These are phyloP conservation scores for Medicago arabica DNA, from an alignment of 306 rosid species.

Conservation along the genomic window DNA sequence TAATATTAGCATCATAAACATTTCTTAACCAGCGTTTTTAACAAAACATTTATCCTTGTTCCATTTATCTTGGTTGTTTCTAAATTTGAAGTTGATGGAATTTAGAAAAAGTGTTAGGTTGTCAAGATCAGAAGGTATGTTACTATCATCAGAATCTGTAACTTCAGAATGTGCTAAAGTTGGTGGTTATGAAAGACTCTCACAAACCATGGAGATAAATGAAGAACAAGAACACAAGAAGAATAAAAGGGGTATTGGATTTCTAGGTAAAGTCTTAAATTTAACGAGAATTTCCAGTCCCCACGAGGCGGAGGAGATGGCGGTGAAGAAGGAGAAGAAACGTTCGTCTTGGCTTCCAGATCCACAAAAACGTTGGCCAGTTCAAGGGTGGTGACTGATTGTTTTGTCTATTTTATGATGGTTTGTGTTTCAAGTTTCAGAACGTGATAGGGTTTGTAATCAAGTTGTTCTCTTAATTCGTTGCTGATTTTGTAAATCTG, in stretches of 20 bases:
- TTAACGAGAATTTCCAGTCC: conserved; percentile 35
- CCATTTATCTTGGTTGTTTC: neutral
- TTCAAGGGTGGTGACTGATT: conserved; percentile 65
- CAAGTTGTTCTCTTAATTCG: neutral
- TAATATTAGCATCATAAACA: neutral
- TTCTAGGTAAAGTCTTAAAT: conserved; percentile 48
- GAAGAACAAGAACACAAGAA: conserved; percentile 39
- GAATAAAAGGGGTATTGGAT: conserved; percentile 37
- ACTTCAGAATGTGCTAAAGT: conserved; percentile 42
- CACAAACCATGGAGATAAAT: conserved; percentile 42
- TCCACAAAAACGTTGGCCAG: conserved; percentile 63
- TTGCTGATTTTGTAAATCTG: conserved; percentile 3
- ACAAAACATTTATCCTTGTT: neutral
- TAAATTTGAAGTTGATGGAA: conserved; percentile 39
- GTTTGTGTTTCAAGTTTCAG: neutral
- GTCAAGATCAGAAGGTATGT: conserved; percentile 39
- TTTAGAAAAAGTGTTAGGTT: conserved; percentile 43
- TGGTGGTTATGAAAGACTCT: conserved; percentile 55
- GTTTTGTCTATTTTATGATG: neutral
- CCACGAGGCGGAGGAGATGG: neutral
- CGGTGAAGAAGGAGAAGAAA: conserved; percentile 46
- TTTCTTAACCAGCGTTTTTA: neutral
- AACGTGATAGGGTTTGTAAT: neutral
- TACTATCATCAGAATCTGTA: conserved; percentile 46
- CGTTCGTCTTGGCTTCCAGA: conserved; percentile 73